phyloP scores from a whole-genome alignment of 2,329 filamentous ascomycete species.

The Microcyclosporella mali region DNA sequence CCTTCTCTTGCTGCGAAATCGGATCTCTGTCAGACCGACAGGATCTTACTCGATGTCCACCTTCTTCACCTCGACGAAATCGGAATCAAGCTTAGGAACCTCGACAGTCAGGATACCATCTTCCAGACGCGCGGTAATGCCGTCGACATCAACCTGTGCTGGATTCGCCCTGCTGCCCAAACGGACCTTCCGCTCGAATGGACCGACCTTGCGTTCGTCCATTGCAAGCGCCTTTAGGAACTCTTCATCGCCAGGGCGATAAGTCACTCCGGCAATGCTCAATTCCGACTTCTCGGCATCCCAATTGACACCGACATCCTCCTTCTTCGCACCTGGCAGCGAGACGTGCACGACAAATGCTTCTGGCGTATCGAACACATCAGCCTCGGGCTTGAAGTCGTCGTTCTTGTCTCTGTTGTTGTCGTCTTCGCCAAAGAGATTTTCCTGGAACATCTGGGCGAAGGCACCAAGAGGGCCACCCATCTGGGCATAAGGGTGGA shows the following conservation, averaged over 20 bases:
- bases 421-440: constrained; percentile 33
- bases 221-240: constrained; percentile 58
- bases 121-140: constrained; percentile 69
- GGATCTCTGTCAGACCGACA: background rate
- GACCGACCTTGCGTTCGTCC: constrained; percentile 64
- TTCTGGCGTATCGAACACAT: constrained; percentile 64
- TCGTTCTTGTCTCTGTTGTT: constrained; percentile 17
- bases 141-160: constrained; percentile 59
- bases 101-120: constrained; percentile 70
- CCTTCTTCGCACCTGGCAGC: constrained; percentile 71
- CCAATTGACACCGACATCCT: constrained; percentile 72
- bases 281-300: constrained; percentile 61
- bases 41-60: constrained; percentile 43
- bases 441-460: constrained; percentile 30
- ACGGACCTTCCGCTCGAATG: constrained; percentile 65
- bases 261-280: constrained; percentile 64
- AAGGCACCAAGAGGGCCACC: constrained; percentile 25
- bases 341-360: constrained; percentile 65
- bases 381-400: constrained; percentile 59
- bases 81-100: constrained; percentile 66
- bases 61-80: constrained; percentile 52
- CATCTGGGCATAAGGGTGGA: constrained; percentile 17
- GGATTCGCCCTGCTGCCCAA: constrained; percentile 51
- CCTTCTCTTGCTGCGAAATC: background rate
- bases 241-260: constrained; percentile 66